Evolutionary conservation across 805 yeast species (phyloP), one percentile per base, ranked within the genome.

Genomic region (Saccharomycopsis sp.): DNA sequence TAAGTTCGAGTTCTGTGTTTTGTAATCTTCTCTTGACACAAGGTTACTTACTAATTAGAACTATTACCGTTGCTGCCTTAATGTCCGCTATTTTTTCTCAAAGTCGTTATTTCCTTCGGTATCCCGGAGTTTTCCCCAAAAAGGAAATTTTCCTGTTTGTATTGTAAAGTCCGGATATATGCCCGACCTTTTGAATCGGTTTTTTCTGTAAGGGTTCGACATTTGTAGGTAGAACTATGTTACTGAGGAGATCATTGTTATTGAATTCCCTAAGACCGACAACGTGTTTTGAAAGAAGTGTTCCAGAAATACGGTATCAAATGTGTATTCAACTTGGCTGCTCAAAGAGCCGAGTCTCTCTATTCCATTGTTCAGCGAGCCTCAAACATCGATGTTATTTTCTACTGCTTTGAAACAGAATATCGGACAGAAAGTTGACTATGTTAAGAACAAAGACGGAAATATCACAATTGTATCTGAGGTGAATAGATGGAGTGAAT

Each of bases 401-500:
- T 91, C 97, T 22, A 76, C 84, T 69, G 89, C 96, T 64, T 78
- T 94, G 75, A 82, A 82, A 64, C 82, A 75, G 57, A 90, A 91
- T 69, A 78, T 88, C 65, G 75, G 82, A 65, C 78, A 77, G 41
- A 74, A 76, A 65, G 55, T 71, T 23, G 54, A 23, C 7, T n/a
- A 23, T 52, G 38, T 17, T 19, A 24, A 23, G 49, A 35, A 25
- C 15, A 54, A 58, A 51, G 64, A 60, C 3, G 66, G 65, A 42
- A 68, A 67, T 5, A 83, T 85, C 58, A 74, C 71, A 29, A 81
- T 93, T 65, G 98, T 98, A 58, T 68, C 74, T 20, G 98, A 94
- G 76, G 98, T 91, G 56, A 80, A 78, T 69, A 83, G 97, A 74
- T 94, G 99, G 99, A 89, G 96, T 75, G 97, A 93, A 72, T 94